Conservation (phyloP, 805 yeast genomes). For the Yueomyces sinensis region DNA sequence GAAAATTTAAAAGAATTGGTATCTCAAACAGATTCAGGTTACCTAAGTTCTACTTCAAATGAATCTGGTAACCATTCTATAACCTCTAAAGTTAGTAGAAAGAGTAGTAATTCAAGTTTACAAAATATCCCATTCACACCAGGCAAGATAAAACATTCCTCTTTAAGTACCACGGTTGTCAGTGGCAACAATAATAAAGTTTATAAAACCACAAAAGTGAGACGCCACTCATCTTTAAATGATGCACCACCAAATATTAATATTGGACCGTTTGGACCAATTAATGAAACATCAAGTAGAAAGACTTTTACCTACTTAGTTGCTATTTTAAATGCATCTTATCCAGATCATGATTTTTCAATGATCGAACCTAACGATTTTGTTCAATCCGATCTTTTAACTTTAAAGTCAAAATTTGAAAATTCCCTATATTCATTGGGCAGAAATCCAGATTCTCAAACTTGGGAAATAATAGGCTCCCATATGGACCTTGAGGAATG, state of each 20-base stretch:
- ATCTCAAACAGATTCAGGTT: constrained; percentile 14
- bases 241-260: constrained; percentile 15
- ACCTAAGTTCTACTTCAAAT: constrained; percentile 18
- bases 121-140: constrained; percentile 1
- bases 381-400: constrained; percentile 35
- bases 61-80: neutral
- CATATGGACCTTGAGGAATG: constrained; percentile 57
- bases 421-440: constrained; percentile 62
- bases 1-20: constrained; percentile 24
- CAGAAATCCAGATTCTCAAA: constrained; percentile 29
- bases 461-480: constrained; percentile 80
- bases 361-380: constrained; percentile 71
- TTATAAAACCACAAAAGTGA: constrained; percentile 3
- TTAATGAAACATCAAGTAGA: constrained; percentile 73
- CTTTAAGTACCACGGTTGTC: too few species aligned
- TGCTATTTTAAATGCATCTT: constrained; percentile 80
- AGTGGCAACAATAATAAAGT: constrained; percentile 2
- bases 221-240: constrained; percentile 19
- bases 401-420: constrained; percentile 55
- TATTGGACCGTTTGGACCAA: constrained; percentile 79
- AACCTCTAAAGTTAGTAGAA: constrained; percentile 8
- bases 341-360: constrained; percentile 93
- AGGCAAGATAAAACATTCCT: neutral
- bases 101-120: constrained; percentile 17
- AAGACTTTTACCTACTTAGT: constrained; percentile 84